Conservation (phyloP, 73 alveolate species). For the Breviolum minutum region DNA sequence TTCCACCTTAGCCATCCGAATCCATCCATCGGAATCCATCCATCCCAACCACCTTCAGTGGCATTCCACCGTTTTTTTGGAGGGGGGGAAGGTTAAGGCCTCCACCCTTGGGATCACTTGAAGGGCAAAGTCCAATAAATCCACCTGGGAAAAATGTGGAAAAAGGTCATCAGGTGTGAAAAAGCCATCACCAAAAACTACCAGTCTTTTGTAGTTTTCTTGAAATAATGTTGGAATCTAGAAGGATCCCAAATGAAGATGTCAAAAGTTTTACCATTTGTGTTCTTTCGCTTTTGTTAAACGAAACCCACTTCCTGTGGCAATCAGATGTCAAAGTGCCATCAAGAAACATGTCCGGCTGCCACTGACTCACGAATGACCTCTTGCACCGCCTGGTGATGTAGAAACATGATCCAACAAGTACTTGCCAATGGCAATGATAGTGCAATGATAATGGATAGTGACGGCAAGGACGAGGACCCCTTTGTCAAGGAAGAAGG, state of each 20-base stretch:
- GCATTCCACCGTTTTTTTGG: not conserved
- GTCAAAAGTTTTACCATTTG: not conserved
- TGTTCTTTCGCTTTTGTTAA: not conserved
- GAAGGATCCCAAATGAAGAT: not conserved
- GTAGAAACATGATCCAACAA: too few relatives aligned
- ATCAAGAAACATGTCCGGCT: slow-evolving; percentile 16
- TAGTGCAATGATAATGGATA: too few relatives aligned
- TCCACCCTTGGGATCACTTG: slow-evolving; percentile 45
- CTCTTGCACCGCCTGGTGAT: slow-evolving; percentile 43
- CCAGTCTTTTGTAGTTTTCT: not conserved
- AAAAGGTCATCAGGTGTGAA: too few relatives aligned
- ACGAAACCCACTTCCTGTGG: not conserved
- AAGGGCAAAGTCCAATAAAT: slow-evolving; percentile 44
- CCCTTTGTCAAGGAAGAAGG: too few relatives aligned
- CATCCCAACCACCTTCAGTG: too few relatives aligned
- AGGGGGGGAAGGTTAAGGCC: not conserved
- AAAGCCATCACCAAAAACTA: not conserved
- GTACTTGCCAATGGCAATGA: too few relatives aligned
- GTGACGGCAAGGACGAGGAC: too few relatives aligned
- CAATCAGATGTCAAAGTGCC: not conserved
- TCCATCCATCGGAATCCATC: too few relatives aligned
- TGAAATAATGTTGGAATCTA: not conserved
- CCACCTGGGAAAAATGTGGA: not conserved
- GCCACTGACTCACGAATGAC: slow-evolving; percentile 78
- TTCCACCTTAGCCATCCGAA: slow-evolving; percentile 26